Evolutionary conservation across 108 stramenopile genomes (phyloP).

Genomic region (Fragilaria radians): DNA sequence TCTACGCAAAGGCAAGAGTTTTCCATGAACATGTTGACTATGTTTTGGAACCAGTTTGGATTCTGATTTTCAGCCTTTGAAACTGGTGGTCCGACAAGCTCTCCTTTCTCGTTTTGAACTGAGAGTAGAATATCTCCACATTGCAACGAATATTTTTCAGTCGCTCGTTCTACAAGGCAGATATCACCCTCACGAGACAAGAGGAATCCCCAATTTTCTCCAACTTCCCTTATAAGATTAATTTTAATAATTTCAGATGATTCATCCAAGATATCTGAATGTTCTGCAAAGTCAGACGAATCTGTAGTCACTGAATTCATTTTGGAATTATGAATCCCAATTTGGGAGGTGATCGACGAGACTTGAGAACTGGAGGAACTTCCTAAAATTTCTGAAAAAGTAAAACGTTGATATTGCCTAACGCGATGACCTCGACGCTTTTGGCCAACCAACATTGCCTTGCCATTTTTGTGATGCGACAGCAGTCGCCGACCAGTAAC

Average conservation of each 20-base stretch:
- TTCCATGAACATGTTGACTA: constrained; percentile 6
- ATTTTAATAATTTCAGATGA: neutral
- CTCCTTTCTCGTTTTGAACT: neutral
- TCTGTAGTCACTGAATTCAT: neutral
- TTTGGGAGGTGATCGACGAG: constrained; percentile 7
- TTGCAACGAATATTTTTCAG: neutral
- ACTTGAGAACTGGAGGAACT: constrained; percentile 1
- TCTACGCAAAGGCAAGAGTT: constrained; percentile 2
- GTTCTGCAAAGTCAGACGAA: neutral
- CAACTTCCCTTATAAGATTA: constrained; percentile 1
- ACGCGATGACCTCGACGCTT: constrained; percentile 9
- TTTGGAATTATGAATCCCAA: neutral
- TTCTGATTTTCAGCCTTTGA: neutral
- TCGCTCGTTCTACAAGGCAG: constrained; percentile 7
- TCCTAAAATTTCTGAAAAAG: neutral
- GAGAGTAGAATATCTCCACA: constrained; percentile 8
- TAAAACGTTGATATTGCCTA: neutral
- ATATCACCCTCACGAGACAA: constrained; percentile 7
- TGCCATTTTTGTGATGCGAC: constrained; percentile 6
- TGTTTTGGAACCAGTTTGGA: constrained; percentile 4
- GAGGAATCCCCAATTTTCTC: constrained; percentile 7
- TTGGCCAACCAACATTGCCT: neutral
- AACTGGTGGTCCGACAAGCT: constrained; percentile 2
- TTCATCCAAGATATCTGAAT: neutral
- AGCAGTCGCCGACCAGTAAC: constrained; percentile 13